Percentiles rank a stretch among this genome's conserved stretches.
phyloP scores from a whole-genome alignment of 176 grass and related monocot species.

The Neostapfia colusana region DNA sequence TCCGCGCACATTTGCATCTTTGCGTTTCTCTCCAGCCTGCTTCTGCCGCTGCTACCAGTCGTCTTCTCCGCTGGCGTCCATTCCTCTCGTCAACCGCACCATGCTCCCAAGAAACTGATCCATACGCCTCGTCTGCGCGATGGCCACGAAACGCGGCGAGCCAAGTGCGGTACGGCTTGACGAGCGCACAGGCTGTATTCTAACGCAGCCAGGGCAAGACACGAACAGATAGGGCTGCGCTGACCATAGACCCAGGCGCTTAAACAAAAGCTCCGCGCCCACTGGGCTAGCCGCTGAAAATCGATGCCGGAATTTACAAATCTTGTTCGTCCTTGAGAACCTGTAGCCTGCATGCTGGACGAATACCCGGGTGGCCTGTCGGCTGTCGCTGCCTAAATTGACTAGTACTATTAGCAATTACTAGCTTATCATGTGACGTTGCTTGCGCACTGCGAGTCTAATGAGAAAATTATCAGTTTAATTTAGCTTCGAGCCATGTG shows the following conservation, averaged over 20 bases:
- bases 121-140: not conserved
- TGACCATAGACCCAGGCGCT: not conserved
- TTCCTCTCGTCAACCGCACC: slow-evolving; percentile 33
- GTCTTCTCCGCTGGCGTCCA: not conserved
- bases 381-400: slow-evolving; percentile 36
- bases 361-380: no score
- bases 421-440: not conserved
- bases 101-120: not conserved
- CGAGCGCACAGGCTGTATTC: slow-evolving; percentile 8
- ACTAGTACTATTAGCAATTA: not conserved
- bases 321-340: not conserved
- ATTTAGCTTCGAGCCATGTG: slow-evolving; percentile 8
- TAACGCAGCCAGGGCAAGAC: not conserved
- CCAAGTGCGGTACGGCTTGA: slow-evolving; percentile 20
- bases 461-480: not conserved
- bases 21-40: not conserved
- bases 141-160: slow-evolving; percentile 45
- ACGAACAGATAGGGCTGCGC: not conserved
- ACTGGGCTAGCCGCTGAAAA: not conserved
- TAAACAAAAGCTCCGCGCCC: not conserved
- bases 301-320: not conserved
- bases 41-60: not conserved
- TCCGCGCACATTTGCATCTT: slow-evolving; percentile 35
- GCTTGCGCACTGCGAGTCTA: slow-evolving; percentile 25
- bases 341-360: not conserved